A percentile compares a stretch with the other conserved stretches of the same genome.
Evolutionary conservation across 139 green algal species (phyloP).

Genomic region (Raphidocelis subcapitata): DNA sequence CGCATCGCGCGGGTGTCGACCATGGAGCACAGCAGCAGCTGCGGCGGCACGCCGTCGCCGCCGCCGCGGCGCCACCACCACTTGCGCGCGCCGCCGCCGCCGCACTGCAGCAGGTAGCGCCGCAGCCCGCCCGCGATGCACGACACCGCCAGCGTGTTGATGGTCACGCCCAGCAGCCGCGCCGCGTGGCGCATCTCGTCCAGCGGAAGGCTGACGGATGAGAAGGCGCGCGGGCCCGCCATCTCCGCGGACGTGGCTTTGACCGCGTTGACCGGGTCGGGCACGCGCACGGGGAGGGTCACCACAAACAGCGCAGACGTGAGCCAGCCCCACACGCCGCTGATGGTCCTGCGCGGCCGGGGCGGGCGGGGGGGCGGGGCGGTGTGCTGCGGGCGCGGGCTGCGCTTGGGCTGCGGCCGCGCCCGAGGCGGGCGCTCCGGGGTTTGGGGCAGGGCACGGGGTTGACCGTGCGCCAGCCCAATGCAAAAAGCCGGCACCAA

Average conservation of each 20-base stretch:
- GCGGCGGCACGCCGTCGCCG: neutral
- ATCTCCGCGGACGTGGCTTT: constrained; percentile 14
- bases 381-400: no score
- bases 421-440: no score
- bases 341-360: no score
- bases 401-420: no score
- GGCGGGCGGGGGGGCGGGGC: no score
- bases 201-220: constrained; percentile 12
- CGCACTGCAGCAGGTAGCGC: constrained; percentile 6
- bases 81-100: neutral
- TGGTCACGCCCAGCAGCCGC: neutral
- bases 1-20: constrained; percentile 21
- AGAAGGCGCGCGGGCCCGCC: constrained; percentile 1
- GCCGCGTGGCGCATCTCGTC: constrained; percentile 8
- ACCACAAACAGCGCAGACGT: no score
- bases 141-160: constrained; percentile 24
- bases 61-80: neutral
- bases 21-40: constrained; percentile 18
- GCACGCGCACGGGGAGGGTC: constrained; percentile 2
- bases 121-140: constrained; percentile 19
- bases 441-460: no score
- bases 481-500: no score
- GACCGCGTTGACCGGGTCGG: constrained; percentile 11
- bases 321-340: no score
- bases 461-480: no score